These are phyloP conservation scores for Lanmaoa rubissima DNA, from an alignment of 768 basidiomycete species.

Conservation along the genomic window DNA sequence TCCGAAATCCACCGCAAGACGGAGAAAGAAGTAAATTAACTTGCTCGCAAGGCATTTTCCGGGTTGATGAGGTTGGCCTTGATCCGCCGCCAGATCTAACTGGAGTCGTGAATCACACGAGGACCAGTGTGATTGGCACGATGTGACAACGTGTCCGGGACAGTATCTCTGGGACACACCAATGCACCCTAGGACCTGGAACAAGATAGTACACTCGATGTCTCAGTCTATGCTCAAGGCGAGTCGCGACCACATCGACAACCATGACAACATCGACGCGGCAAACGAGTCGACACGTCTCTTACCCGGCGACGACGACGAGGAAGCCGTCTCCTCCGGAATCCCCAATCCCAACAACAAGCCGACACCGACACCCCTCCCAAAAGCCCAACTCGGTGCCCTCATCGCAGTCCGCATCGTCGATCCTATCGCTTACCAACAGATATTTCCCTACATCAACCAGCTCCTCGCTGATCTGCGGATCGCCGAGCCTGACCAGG, in stretches of 20 bases:
- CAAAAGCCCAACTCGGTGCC: slow-evolving; percentile 44
- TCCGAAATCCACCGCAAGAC: too few relatives aligned
- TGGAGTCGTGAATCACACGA: background rate
- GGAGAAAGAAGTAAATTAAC: too few relatives aligned
- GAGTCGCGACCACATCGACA: background rate
- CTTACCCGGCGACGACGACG: slow-evolving; percentile 5
- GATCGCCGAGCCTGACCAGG: slow-evolving; percentile 51
- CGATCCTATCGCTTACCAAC: slow-evolving; percentile 59
- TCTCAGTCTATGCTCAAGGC: background rate
- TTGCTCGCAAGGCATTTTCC: too few relatives aligned
- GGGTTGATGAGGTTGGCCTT: too few relatives aligned
- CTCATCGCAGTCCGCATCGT: slow-evolving; percentile 46
- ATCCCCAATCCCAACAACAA: background rate
- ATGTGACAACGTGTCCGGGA: background rate
- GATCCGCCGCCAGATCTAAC: background rate
- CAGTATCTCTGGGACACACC: background rate
- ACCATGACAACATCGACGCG: background rate
- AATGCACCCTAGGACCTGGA: background rate
- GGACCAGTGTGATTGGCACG: background rate
- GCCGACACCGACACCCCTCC: slow-evolving; percentile 29
- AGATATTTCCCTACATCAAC: slow-evolving; percentile 67
- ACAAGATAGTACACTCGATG: background rate
- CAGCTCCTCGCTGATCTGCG: slow-evolving; percentile 55
- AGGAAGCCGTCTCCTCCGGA: background rate
- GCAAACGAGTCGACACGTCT: slow-evolving; percentile 17